Base-by-base conservation (phyloP, 2,329 filamentous ascomycete genomes). In the Aspergillus candidus region DNA sequence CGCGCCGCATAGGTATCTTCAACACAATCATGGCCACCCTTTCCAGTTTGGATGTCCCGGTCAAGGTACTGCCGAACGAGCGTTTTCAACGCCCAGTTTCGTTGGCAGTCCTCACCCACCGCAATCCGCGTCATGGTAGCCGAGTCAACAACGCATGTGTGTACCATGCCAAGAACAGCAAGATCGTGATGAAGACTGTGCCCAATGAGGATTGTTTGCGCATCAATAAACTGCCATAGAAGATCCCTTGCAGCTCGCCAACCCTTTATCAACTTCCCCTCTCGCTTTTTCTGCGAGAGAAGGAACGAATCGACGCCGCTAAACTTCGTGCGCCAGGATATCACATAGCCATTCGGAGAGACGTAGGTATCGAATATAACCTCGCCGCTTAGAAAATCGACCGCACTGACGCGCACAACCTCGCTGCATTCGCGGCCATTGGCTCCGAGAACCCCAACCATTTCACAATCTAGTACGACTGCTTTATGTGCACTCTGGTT, bases 1-100 rank as follows among this genome's bases (percentile, higher is more conserved):
- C 75, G 66, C 0, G 70, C 63, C 0, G 75, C 74, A 30, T 73
- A 64, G 0, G 73, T 69, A 58, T 77, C 72, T 52, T 77, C 72
- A 4, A 78, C 50, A 37, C 68, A 69, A 54, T 74, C 68, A 39
- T 77, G 75, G 1, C 73, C 71, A 2, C 51, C 54, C 8, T 47
- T 53, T 3, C 57, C 51, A 15, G 41, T 51, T 18, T 65, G 69
- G 12, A 76, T 69, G 1, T 49, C 45, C 10, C 67, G 49, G 2
- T 55, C 52, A 3, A 74, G 49, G 6, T 74, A 52, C 4, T 63
- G 60, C 12, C 51, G 47, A 17, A 60, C 56, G 12, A 73, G 55
- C 0, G 31, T 52, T 43, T 69, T 67, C 35, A 76, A 56, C 3
- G 57, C 53, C 65, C 65, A 73, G 6, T 37, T 35, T 5, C 44